These are phyloP conservation scores for Mrakia frigida DNA, from an alignment of 768 basidiomycete species.

Conservation along the genomic window DNA sequence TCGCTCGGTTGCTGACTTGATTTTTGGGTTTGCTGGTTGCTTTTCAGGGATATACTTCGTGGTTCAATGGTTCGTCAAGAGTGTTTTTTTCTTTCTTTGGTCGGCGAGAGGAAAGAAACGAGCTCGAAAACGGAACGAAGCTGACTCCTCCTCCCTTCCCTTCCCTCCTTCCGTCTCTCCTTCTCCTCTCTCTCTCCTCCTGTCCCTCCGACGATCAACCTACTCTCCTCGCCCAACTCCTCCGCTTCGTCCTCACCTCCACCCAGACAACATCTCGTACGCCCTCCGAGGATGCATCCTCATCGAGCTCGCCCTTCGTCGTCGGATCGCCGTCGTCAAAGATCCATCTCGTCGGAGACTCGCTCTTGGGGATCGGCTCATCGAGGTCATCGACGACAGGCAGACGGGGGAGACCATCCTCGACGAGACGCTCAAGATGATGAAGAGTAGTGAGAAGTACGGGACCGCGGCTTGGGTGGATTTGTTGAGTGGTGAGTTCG, in stretches of 20 bases:
- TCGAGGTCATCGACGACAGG: constrained; percentile 86
- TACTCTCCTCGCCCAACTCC: not conserved
- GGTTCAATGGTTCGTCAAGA: constrained; percentile 32
- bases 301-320: constrained; percentile 90
- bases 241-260: not conserved
- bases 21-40: not conserved
- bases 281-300: constrained; percentile 97
- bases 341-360: constrained; percentile 72
- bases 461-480: constrained; percentile 92
- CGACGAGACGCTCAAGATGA: constrained; percentile 93
- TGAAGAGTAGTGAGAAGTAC: constrained; percentile 70
- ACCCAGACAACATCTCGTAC: constrained; percentile 89
- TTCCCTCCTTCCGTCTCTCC: not conserved
- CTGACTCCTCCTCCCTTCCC: not conserved
- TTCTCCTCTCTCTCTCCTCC: not conserved
- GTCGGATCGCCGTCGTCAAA: constrained; percentile 82
- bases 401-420: constrained; percentile 94
- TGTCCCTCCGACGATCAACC: too few relatives aligned
- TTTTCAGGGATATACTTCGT: constrained; percentile 31
- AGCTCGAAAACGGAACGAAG: not conserved
- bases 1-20: not conserved
- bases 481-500: constrained; percentile 73
- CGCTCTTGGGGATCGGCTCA: constrained; percentile 71
- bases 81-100: not conserved
- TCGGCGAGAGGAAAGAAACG: too few relatives aligned